Evolutionary conservation across 129 eudicot species (phyloP).

Genomic region (Chrysanthemum makinoi): DNA sequence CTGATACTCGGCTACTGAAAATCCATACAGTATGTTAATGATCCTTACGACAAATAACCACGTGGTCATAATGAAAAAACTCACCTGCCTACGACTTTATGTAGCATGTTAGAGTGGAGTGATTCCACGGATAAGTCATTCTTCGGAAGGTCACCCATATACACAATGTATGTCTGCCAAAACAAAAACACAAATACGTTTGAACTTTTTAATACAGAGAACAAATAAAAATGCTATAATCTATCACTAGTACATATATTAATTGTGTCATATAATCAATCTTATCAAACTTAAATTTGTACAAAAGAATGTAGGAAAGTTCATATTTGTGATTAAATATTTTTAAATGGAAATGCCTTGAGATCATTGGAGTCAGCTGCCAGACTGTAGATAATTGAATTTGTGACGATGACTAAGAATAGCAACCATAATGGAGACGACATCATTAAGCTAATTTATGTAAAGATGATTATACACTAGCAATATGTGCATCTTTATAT

Average conservation of each 20-base stretch:
- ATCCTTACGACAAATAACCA: neutral
- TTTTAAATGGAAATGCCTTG: slow-evolving; percentile 17
- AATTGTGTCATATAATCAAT: too few relatives aligned
- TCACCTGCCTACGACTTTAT: neutral
- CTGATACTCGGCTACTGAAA: slow-evolving; percentile 52
- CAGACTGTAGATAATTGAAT: slow-evolving; percentile 15
- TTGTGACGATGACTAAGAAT: slow-evolving; percentile 25
- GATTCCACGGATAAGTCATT: neutral
- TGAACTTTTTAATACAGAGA: too few relatives aligned
- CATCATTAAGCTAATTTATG: slow-evolving; percentile 1
- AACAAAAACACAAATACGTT: neutral
- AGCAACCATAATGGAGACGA: slow-evolving; percentile 21
- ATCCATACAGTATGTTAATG: neutral
- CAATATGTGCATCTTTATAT: neutral
- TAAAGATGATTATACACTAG: too few relatives aligned
- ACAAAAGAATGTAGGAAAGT: too few relatives aligned
- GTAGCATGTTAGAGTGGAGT: neutral
- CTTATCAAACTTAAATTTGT: too few relatives aligned
- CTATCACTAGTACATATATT: too few relatives aligned
- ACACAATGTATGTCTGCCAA: slow-evolving; percentile 1
- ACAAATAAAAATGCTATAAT: too few relatives aligned
- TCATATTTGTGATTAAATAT: neutral
- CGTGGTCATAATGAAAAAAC: neutral
- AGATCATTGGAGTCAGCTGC: slow-evolving; percentile 35
- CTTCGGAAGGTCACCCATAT: slow-evolving; percentile 4